These are phyloP conservation scores for Marasmius sp. DNA, from an alignment of 1,284 basidiomycete species.

Conservation along the genomic window DNA sequence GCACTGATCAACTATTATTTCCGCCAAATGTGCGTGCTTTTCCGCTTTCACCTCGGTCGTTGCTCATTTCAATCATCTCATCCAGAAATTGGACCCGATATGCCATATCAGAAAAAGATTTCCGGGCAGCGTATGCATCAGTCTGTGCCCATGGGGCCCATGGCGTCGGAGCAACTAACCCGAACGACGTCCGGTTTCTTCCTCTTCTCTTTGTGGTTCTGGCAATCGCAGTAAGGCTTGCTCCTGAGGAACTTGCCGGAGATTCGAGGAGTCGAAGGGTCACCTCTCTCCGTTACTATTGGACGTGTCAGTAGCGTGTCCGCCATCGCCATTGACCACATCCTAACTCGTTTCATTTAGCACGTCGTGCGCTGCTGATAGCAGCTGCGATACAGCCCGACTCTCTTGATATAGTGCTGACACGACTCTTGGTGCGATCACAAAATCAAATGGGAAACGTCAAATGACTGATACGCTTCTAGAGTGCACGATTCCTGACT, in stretches of 20 bases:
- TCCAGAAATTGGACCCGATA: slow-evolving; percentile 92
- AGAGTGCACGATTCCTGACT: slow-evolving; percentile 91
- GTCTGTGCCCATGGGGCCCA: slow-evolving; percentile 74
- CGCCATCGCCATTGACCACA: slow-evolving; percentile 15
- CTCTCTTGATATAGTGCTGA: slow-evolving; percentile 86
- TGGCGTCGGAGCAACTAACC: slow-evolving; percentile 59
- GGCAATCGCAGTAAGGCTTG: slow-evolving; percentile 85
- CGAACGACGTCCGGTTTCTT: slow-evolving; percentile 84
- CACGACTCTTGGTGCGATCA: slow-evolving; percentile 63
- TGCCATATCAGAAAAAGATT: slow-evolving; percentile 86
- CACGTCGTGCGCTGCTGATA: slow-evolving; percentile 82
- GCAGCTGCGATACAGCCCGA: slow-evolving; percentile 91
- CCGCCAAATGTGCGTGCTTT: slow-evolving; percentile 57
- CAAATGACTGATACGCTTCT: slow-evolving; percentile 17
- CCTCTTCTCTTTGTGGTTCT: slow-evolving; percentile 91
- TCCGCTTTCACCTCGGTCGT: slow-evolving; percentile 8
- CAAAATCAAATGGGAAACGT: slow-evolving; percentile 11
- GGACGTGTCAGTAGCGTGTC: slow-evolving; percentile 72
- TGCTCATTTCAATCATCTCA: slow-evolving; percentile 9
- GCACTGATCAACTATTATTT: slow-evolving; percentile 79
- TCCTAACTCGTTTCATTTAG: slow-evolving; percentile 38
- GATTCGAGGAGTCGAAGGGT: slow-evolving; percentile 73
- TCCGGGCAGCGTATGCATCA: slow-evolving; percentile 79
- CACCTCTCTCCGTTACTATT: slow-evolving; percentile 87
- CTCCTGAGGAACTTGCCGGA: slow-evolving; percentile 82